Evolutionary conservation across 768 basidiomycete genomes (phyloP).

Genomic region (Jaapia argillacea): DNA sequence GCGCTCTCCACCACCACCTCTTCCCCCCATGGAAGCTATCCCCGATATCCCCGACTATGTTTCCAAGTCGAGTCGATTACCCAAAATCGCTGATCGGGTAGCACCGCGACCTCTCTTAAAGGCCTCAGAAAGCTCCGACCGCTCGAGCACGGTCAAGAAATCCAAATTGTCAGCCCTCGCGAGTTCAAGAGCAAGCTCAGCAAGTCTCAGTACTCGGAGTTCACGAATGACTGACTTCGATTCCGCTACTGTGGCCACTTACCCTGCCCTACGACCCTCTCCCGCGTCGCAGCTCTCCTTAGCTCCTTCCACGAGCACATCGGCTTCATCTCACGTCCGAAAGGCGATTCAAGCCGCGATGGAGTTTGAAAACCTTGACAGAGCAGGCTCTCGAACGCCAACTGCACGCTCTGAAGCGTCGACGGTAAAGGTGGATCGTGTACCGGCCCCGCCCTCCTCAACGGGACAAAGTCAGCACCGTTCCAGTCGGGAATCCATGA

Average conservation of each 20-base stretch:
- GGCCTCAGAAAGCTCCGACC: background rate
- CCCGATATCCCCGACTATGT: constrained; percentile 46
- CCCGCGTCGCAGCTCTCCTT: constrained; percentile 35
- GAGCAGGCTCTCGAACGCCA: background rate
- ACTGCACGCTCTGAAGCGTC: background rate
- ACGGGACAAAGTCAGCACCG: too few relatives aligned
- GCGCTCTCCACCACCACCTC: constrained; percentile 22
- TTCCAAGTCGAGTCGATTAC: constrained; percentile 32
- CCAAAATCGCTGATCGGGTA: constrained; percentile 6
- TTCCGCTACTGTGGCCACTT: constrained; percentile 60
- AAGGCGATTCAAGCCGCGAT: constrained; percentile 63
- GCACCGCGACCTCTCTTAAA: background rate
- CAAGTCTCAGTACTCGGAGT: constrained; percentile 20
- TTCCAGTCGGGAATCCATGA: background rate
- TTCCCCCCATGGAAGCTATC: constrained; percentile 36
- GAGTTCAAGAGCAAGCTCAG: constrained; percentile 47
- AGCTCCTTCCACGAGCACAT: constrained; percentile 18
- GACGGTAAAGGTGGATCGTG: background rate
- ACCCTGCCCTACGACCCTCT: constrained; percentile 61
- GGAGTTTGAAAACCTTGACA: constrained; percentile 46
- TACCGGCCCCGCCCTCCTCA: background rate
- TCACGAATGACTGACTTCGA: constrained; percentile 40
- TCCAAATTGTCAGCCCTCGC: constrained; percentile 57
- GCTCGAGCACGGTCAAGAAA: constrained; percentile 7
- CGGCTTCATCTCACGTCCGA: constrained; percentile 50